Evolutionary conservation across 2,329 filamentous ascomycete species (phyloP).

Genomic region (Diplodia corticola): DNA sequence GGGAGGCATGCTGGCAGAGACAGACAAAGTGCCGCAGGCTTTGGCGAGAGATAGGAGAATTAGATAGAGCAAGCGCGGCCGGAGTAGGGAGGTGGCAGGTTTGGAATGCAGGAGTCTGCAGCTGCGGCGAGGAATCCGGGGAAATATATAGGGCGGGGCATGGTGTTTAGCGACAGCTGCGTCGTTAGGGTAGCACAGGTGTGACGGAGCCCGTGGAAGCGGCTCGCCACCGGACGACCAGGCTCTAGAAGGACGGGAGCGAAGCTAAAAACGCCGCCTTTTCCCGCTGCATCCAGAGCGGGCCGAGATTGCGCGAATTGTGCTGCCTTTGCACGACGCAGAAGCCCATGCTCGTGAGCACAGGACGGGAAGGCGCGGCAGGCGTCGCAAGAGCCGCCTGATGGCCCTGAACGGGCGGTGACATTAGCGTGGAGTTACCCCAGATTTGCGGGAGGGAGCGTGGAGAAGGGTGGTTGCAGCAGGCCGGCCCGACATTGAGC

Average conservation of each 20-base stretch:
- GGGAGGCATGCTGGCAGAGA: not conserved
- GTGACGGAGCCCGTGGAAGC: not conserved
- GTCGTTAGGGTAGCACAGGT: not conserved
- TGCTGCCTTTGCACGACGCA: not conserved
- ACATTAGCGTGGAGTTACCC: slow-evolving; percentile 10
- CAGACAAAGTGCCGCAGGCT: not conserved
- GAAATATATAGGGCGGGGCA: slow-evolving; percentile 1
- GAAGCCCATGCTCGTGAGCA: not conserved
- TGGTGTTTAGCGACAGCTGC: slow-evolving; percentile 7
- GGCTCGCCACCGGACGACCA: slow-evolving; percentile 1
- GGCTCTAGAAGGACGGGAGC: not conserved
- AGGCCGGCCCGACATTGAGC: not conserved
- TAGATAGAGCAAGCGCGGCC: not conserved
- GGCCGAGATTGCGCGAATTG: slow-evolving; percentile 13
- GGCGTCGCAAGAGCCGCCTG: not conserved
- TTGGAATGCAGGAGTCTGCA: not conserved
- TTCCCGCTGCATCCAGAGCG: not conserved
- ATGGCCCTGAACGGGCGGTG: not conserved
- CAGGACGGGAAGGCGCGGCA: not conserved
- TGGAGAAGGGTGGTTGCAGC: not conserved
- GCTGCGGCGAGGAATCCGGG: not conserved
- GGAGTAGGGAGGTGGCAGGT: not conserved
- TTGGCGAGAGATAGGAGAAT: not conserved
- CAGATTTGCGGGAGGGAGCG: not conserved
- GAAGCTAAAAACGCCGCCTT: slow-evolving; percentile 6